phyloP scores from a whole-genome alignment of 345 rosid genomes.

The Gossypium anomalum region DNA sequence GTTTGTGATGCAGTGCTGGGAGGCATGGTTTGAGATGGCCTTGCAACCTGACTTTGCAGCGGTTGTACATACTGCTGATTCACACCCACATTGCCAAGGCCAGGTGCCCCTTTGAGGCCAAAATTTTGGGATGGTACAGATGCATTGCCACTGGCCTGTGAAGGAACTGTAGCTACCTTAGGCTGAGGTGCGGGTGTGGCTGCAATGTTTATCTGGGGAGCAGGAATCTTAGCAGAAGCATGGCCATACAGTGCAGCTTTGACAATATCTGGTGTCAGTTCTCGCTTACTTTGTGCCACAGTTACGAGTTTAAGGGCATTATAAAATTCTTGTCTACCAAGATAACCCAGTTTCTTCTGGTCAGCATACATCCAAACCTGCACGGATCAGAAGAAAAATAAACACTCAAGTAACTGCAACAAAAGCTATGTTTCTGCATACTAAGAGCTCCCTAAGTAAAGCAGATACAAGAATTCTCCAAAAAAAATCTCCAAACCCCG shows the following conservation, averaged over 20 bases:
- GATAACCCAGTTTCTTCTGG: conserved; percentile 76
- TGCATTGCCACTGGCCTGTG: neutral
- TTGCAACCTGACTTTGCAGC: conserved; percentile 53
- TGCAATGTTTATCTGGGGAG: conserved; percentile 90
- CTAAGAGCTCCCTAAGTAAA: neutral
- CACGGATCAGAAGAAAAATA: conserved; percentile 12
- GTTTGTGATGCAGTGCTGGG: conserved; percentile 30
- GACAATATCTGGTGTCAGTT: conserved; percentile 76
- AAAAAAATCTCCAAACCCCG: neutral
- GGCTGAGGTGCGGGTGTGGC: conserved; percentile 65
- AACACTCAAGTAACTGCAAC: neutral
- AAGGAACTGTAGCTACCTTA: conserved; percentile 32
- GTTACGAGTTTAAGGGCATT: conserved; percentile 96
- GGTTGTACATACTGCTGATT: conserved; percentile 56
- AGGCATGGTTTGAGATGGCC: conserved; percentile 40
- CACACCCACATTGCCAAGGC: conserved; percentile 39
- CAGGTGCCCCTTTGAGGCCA: conserved; percentile 39
- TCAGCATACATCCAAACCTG: conserved; percentile 93
- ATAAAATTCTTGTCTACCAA: conserved; percentile 86
- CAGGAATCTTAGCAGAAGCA: conserved; percentile 88
- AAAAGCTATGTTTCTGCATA: neutral
- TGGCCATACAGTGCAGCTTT: conserved; percentile 84
- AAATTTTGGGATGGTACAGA: neutral
- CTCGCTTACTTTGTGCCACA: conserved; percentile 89
- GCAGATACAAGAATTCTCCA: neutral